These are phyloP conservation scores for Somion occarium DNA, from an alignment of 1,284 basidiomycete genomes.

Conservation along the genomic window DNA sequence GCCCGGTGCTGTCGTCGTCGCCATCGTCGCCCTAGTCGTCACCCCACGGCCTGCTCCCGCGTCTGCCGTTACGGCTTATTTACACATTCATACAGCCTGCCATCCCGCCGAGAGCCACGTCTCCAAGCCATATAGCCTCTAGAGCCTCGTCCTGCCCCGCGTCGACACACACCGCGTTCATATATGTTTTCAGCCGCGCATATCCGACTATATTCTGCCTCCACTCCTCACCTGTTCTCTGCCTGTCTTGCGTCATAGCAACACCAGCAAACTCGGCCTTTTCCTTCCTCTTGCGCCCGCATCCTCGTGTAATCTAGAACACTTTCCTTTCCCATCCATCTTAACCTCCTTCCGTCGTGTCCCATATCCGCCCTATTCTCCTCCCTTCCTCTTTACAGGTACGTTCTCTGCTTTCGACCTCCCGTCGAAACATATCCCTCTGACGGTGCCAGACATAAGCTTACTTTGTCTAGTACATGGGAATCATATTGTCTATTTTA, in stretches of 20 bases:
- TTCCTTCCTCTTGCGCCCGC: constrained; percentile 15
- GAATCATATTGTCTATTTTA: constrained; percentile 29
- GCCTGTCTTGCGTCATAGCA: constrained; percentile 23
- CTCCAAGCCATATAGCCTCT: background rate
- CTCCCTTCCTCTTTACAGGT: constrained; percentile 4
- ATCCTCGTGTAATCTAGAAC: constrained; percentile 10
- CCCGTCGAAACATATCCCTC: background rate
- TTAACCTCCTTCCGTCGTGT: background rate
- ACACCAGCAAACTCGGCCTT: constrained; percentile 6
- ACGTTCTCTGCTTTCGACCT: constrained; percentile 1
- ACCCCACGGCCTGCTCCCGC: constrained; percentile 6
- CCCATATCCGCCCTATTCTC: constrained; percentile 4
- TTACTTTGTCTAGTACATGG: constrained; percentile 23
- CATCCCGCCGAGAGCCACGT: constrained; percentile 1
- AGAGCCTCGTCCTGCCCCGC: background rate
- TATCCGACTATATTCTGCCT: constrained; percentile 12
- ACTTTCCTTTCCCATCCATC: constrained; percentile 5
- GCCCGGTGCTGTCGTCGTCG: background rate
- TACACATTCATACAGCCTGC: constrained; percentile 4
- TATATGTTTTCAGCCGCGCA: constrained; percentile 9
- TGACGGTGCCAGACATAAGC: constrained; percentile 1
- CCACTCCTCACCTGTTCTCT: constrained; percentile 15
- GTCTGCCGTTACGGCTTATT: constrained; percentile 5
- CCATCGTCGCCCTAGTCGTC: constrained; percentile 2
- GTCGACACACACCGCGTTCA: background rate